Evolutionary conservation across 1,139 yeast species (phyloP).

Genomic region (Nadsonia commutata): DNA sequence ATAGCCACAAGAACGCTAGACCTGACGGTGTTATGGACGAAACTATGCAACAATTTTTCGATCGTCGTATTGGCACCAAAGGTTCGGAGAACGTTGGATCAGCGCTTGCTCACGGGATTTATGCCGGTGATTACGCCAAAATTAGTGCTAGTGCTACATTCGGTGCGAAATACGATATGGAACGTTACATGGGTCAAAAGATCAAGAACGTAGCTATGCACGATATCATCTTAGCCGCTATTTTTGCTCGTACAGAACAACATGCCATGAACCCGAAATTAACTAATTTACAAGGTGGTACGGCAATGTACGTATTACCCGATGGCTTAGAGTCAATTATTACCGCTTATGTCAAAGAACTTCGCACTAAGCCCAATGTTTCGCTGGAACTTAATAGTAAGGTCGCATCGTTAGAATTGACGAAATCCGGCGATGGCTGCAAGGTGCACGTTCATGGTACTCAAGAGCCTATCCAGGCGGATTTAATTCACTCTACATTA

Average conservation of each 20-base stretch:
- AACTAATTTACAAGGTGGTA: conserved; percentile 1
- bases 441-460: not conserved
- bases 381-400: not conserved
- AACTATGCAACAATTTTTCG: conserved; percentile 49
- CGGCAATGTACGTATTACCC: conserved; percentile 6
- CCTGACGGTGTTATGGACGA: conserved; percentile 37
- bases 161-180: conserved; percentile 26
- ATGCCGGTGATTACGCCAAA: conserved; percentile 66
- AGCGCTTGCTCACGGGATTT: conserved; percentile 79
- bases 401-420: not conserved
- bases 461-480: conserved; percentile 7
- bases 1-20: conserved; percentile 15
- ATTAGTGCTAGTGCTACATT: conserved; percentile 49
- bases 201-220: conserved; percentile 29
- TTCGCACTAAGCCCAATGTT: not conserved
- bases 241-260: conserved; percentile 26
- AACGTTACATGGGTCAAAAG: conserved; percentile 3
- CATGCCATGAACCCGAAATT: conserved; percentile 17
- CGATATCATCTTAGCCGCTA: conserved; percentile 39
- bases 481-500: conserved; percentile 18
- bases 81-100: conserved; percentile 55
- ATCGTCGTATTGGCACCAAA: conserved; percentile 51
- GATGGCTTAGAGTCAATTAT: conserved; percentile 4
- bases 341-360: not conserved
- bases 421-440: not conserved